Conservation (phyloP, 2,329 filamentous ascomycete genomes). For the Botrytis byssoidea region DNA sequence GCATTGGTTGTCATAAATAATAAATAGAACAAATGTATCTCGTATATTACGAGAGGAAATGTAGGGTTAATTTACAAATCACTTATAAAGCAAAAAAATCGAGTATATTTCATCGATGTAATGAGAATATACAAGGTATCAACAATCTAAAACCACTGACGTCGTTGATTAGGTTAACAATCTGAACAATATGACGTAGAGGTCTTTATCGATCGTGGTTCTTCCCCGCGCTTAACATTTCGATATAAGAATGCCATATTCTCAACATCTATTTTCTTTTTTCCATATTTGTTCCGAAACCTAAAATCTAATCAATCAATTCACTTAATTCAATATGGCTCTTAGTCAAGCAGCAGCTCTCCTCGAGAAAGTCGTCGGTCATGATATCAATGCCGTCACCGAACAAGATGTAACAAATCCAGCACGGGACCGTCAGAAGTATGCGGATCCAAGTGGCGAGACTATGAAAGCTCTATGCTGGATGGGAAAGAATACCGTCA, state of each 20-base stretch:
- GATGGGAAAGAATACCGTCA: conserved; percentile 77
- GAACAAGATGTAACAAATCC: conserved; percentile 70
- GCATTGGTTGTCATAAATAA: background rate
- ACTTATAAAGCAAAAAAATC: background rate
- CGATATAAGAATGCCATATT: background rate
- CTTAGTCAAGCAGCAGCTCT: conserved; percentile 65
- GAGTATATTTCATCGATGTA: background rate
- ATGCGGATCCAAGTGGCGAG: conserved; percentile 51
- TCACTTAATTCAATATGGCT: conserved; percentile 46
- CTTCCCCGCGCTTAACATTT: background rate
- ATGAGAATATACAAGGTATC: background rate
- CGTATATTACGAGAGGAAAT: background rate
- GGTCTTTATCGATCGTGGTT: background rate
- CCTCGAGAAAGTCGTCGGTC: conserved; percentile 66
- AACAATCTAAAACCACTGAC: conserved; percentile 1
- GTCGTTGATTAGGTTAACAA: conserved; percentile 1
- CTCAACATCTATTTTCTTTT: background rate
- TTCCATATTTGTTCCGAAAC: background rate
- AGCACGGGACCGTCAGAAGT: conserved; percentile 47
- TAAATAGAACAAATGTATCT: background rate
- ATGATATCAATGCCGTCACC: conserved; percentile 62
- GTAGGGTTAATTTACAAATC: background rate
- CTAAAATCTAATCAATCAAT: background rate
- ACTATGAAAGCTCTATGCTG: conserved; percentile 80
- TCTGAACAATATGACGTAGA: conserved; percentile 2